phyloP scores from a whole-genome alignment of 176 grass and related monocot genomes.

The Avena eriantha region DNA sequence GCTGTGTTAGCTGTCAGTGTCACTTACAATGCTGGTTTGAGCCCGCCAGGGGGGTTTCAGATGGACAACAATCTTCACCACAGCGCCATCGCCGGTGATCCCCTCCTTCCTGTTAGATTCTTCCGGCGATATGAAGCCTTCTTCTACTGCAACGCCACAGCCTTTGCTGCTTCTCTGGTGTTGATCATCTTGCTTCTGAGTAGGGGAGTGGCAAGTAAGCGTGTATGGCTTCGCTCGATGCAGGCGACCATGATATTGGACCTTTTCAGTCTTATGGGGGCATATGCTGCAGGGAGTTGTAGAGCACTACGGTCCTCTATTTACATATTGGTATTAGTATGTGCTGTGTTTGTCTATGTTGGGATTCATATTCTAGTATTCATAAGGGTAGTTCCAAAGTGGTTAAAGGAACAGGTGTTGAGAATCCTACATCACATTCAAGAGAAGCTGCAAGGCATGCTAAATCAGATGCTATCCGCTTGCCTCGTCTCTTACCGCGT shows the following conservation, averaged over 20 bases:
- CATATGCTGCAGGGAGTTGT: constrained; percentile 40
- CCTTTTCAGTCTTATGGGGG: constrained; percentile 44
- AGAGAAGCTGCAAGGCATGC: no score
- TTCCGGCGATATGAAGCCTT: constrained; percentile 21
- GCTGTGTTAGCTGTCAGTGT: constrained; percentile 17
- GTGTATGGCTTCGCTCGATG: constrained; percentile 27
- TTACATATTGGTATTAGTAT: constrained; percentile 31
- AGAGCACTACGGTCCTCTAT: neutral
- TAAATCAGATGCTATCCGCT: no score
- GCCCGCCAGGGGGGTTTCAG: neutral
- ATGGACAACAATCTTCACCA: no score
- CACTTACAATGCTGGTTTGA: constrained; percentile 35
- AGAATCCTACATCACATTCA: no score
- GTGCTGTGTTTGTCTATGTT: constrained; percentile 28
- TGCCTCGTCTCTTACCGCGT: no score
- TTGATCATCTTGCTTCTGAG: constrained; percentile 55
- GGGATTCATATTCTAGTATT: constrained; percentile 20
- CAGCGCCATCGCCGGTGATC: neutral
- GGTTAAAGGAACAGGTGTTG: no score
- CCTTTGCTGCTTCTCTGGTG: constrained; percentile 27
- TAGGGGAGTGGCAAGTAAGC: constrained; percentile 11
- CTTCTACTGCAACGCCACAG: constrained; percentile 47
- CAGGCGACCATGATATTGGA: constrained; percentile 41
- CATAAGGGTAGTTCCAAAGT: neutral
- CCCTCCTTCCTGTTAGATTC: constrained; percentile 33